phyloP scores from a whole-genome alignment of 2,329 filamentous ascomycete species.

The Phaeosphaeriaceae sp. region DNA sequence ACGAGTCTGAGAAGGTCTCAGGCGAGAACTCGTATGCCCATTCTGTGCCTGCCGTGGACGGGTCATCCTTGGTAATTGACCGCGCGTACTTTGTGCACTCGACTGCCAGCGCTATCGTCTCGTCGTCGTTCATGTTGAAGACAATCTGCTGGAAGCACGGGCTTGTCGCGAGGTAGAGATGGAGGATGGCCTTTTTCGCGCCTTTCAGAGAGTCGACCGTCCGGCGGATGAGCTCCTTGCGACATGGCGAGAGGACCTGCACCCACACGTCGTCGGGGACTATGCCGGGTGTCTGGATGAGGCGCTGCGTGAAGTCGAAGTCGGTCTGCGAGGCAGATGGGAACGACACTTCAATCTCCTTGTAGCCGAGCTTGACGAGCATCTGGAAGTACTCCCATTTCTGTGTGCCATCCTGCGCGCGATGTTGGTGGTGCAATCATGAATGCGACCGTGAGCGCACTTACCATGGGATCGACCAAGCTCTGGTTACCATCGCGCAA shows the following conservation, averaged over 20 bases:
- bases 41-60: slow-evolving; percentile 62
- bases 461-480: slow-evolving; percentile 89
- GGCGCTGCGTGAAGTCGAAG: slow-evolving; percentile 89
- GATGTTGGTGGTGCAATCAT: slow-evolving; percentile 15
- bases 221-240: slow-evolving; percentile 85
- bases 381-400: slow-evolving; percentile 96
- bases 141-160: slow-evolving; percentile 93
- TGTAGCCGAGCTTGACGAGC: slow-evolving; percentile 91
- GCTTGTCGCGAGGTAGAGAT: slow-evolving; percentile 95
- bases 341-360: slow-evolving; percentile 97
- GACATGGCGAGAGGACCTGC: slow-evolving; percentile 90
- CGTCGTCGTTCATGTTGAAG: slow-evolving; percentile 84
- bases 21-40: slow-evolving; percentile 87
- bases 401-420: slow-evolving; percentile 80
- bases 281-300: slow-evolving; percentile 83
- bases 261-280: slow-evolving; percentile 90
- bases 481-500: slow-evolving; percentile 94
- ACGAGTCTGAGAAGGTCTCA: slow-evolving; percentile 89
- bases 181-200: slow-evolving; percentile 90
- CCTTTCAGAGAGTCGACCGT: slow-evolving; percentile 90
- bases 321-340: slow-evolving; percentile 94
- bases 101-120: slow-evolving; percentile 82
- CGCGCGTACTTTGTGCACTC: slow-evolving; percentile 86
- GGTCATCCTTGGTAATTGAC: slow-evolving; percentile 85
- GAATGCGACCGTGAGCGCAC: slow-evolving; percentile 24